A percentile compares a stretch with the other conserved stretches of the same genome.
Evolutionary conservation across 2,329 filamentous ascomycete species (phyloP).

Genomic region (Colletotrichum limetticola): DNA sequence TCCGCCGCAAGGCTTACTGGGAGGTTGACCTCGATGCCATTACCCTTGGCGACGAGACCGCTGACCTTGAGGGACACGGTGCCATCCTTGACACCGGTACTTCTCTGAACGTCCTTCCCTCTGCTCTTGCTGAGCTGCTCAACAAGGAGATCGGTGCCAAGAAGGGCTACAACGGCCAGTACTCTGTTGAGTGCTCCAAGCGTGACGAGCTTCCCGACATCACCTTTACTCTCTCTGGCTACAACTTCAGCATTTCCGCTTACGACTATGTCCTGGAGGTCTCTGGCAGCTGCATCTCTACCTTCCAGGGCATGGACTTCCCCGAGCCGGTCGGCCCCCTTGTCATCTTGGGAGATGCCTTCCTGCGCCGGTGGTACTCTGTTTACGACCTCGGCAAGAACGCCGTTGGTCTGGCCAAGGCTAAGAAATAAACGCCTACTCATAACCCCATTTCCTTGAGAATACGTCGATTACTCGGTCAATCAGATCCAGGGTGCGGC

Average conservation of each 20-base stretch:
- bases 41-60: conserved; percentile 84
- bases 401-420: conserved; percentile 87
- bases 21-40: conserved; percentile 97
- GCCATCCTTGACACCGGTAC: conserved; percentile 98
- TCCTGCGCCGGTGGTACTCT: conserved; percentile 89
- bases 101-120: conserved; percentile 94
- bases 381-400: conserved; percentile 94
- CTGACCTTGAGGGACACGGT: conserved; percentile 93
- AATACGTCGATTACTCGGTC: conserved; percentile 1
- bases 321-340: conserved; percentile 89
- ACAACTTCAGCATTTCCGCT: conserved; percentile 90
- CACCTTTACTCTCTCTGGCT: conserved; percentile 87
- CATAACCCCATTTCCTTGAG: conserved; percentile 11
- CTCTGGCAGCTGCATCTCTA: conserved; percentile 94
- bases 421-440: conserved; percentile 63
- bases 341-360: conserved; percentile 91
- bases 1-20: conserved; percentile 99
- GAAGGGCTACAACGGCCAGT: conserved; percentile 98
- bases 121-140: conserved; percentile 90
- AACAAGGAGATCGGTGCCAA: conserved; percentile 98
- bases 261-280: conserved; percentile 97
- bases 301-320: conserved; percentile 97
- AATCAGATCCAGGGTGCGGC: conserved; percentile 8
- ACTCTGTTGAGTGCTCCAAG: conserved; percentile 89
- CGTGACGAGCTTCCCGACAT: conserved; percentile 88